Percentiles rank a stretch among this genome's conserved stretches.
phyloP scores from a whole-genome alignment of 805 yeast genomes.

The Helenozyma rhizophorensis region DNA sequence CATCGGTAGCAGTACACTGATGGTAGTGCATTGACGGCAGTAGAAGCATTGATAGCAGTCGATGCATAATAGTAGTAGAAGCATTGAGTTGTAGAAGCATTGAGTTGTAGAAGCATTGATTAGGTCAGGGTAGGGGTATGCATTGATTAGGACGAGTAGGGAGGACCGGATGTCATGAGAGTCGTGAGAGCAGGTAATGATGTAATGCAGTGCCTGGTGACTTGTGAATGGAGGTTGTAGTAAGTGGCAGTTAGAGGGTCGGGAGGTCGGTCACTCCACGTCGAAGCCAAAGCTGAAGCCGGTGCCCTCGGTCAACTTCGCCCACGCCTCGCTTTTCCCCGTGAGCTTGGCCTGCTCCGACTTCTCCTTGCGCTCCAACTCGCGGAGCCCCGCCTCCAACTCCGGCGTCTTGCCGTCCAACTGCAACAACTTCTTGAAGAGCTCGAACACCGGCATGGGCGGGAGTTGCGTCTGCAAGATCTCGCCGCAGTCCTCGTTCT shows the following conservation, averaged over 20 bases:
- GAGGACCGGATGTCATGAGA: too few relatives aligned
- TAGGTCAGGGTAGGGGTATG: too few relatives aligned
- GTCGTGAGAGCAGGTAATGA: too few relatives aligned
- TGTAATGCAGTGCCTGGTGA: too few relatives aligned
- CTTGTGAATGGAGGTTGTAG: neutral
- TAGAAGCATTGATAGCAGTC: too few relatives aligned
- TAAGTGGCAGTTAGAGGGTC: too few relatives aligned
- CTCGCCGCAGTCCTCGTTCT: constrained; percentile 66
- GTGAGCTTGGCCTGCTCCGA: constrained; percentile 21
- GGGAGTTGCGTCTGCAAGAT: constrained; percentile 27
- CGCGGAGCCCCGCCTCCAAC: constrained; percentile 28
- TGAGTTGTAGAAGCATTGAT: too few relatives aligned
- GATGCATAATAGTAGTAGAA: too few relatives aligned
- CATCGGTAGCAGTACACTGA: too few relatives aligned
- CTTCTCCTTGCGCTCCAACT: constrained; percentile 30
- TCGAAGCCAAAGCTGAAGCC: constrained; percentile 31
- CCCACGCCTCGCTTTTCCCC: constrained; percentile 53
- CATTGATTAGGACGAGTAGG: too few relatives aligned
- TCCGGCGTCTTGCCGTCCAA: constrained; percentile 32
- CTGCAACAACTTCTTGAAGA: constrained; percentile 50
- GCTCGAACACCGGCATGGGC: constrained; percentile 57
- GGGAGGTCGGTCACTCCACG: constrained; percentile 7
- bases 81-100: too few relatives aligned
- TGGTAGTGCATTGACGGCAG: too few relatives aligned
- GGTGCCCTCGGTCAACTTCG: constrained; percentile 27